A percentile compares a stretch with the other conserved stretches of the same genome.
These are phyloP conservation scores for Magnaporthales sp. DNA, from an alignment of 2,329 filamentous ascomycete species.

Conservation along the genomic window DNA sequence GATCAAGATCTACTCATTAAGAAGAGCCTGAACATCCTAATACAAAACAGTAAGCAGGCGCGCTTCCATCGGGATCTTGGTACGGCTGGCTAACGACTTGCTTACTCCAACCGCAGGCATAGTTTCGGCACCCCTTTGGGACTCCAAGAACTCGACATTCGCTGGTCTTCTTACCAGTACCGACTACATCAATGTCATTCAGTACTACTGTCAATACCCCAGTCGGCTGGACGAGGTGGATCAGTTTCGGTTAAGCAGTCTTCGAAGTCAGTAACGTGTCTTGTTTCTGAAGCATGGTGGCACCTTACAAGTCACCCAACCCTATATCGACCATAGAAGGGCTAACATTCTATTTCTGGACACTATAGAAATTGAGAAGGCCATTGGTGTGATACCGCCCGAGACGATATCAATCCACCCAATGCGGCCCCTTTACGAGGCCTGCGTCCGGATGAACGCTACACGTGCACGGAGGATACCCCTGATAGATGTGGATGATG, in stretches of 20 bases:
- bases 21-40: constrained; percentile 91
- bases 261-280: constrained; percentile 55
- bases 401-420: constrained; percentile 97
- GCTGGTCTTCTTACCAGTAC: constrained; percentile 90
- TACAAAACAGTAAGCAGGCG: constrained; percentile 69
- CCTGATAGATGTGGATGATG: constrained; percentile 85
- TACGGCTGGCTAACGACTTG: not conserved
- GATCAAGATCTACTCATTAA: constrained; percentile 93
- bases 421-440: constrained; percentile 84
- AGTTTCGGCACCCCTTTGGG: constrained; percentile 94
- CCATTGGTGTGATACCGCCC: constrained; percentile 81
- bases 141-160: constrained; percentile 86
- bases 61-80: not conserved
- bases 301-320: not conserved
- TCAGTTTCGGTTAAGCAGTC: constrained; percentile 83
- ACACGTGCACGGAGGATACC: constrained; percentile 91
- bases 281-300: not conserved
- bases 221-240: constrained; percentile 85
- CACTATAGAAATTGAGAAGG: constrained; percentile 80
- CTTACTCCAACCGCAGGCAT: constrained; percentile 54
- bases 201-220: constrained; percentile 97
- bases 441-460: constrained; percentile 86
- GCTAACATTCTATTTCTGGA: not conserved
- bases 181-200: constrained; percentile 97
- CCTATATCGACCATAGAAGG: not conserved